Evolutionary conservation across 2,329 filamentous ascomycete species (phyloP), one percentile per base, ranked within the genome.

Genomic region (Graphilbum fragrans): DNA sequence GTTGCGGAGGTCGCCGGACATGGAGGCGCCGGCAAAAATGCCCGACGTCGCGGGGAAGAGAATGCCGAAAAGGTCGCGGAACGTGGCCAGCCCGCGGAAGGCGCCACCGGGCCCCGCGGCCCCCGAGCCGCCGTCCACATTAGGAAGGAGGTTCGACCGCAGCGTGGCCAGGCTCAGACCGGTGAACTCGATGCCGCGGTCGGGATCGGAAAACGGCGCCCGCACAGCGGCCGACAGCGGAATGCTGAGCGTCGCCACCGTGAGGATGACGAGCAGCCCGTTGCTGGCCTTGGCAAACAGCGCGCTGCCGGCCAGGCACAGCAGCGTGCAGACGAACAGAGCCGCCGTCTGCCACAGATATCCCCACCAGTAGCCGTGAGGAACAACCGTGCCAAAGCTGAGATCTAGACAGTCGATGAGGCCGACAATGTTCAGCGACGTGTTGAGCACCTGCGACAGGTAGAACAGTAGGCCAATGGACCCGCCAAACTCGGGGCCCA

Each of bases 391-490:
- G 2, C 81, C 83, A 52, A 88, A 74, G 51, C 87, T 88, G 47
- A 88, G 71, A 40, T 76, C 77, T 43, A 93, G 69, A 52, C 85
- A 93, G 60, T 92, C 83, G 48, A 94, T 75, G 36, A 94, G 67
- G 64, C 86, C 86, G 35, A 93, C 85, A 20, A 88, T 76, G 54
- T 94, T 94, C 69, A 94, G 75, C 31, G 83, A 83, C 1, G 86
- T 87, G 55, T 90, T 93, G 54, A 94, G 76, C 2, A 84, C 81
- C 49, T 86, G 84, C n/a, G 86, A 85, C n/a, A 93, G 67, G 56
- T 92, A 94, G 59, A 93, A 93, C 12, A 94, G 75, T 20, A 93
- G 71, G 2, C 86, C 86, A 48, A 94, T 93, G 2, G 84, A 86
- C 16, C 86, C 86, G 21, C 86, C 86, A 55, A 94, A 94, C 53